A percentile compares a stretch with the other conserved stretches of the same genome.
Evolutionary conservation across 208 protist genomes (phyloP).

Genomic region (Zelonia costaricensis): DNA sequence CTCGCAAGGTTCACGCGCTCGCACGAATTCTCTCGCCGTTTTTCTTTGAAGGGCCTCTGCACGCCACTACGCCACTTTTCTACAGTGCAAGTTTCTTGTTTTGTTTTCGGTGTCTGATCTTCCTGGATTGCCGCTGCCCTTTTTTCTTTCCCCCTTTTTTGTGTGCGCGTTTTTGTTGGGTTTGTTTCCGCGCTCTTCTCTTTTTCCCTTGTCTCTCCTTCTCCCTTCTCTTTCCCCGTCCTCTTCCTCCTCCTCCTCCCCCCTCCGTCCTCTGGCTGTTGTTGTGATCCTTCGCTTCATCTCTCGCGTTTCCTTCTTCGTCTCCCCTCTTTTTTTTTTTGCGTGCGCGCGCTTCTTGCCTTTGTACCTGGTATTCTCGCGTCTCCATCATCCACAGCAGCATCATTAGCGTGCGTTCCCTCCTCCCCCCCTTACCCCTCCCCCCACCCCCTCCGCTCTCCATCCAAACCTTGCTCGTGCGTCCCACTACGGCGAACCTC

Average conservation of each 20-base stretch:
- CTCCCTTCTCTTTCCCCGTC: not conserved
- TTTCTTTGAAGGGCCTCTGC: too few relatives aligned
- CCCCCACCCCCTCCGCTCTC: too few relatives aligned
- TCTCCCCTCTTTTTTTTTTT: slow-evolving; percentile 7
- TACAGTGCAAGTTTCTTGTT: not conserved
- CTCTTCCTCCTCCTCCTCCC: not conserved
- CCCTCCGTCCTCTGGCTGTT: not conserved
- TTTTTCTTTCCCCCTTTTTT: not conserved
- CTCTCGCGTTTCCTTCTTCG: not conserved
- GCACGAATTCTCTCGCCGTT: too few relatives aligned
- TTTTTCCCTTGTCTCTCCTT: not conserved
- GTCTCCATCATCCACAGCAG: too few relatives aligned
- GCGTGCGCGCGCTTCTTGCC: too few relatives aligned
- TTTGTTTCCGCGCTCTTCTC: not conserved
- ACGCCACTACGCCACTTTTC: too few relatives aligned
- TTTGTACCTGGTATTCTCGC: too few relatives aligned
- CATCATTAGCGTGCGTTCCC: too few relatives aligned
- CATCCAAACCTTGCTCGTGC: too few relatives aligned
- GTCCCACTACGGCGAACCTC: too few relatives aligned
- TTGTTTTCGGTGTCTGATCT: not conserved
- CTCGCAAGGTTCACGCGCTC: too few relatives aligned
- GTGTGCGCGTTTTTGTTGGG: not conserved
- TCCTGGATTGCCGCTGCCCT: not conserved
- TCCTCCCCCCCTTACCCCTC: too few relatives aligned
- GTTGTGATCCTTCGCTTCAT: not conserved